Evolutionary conservation across 441 rosid genomes (phyloP).

Genomic region (Omphalea diandra): DNA sequence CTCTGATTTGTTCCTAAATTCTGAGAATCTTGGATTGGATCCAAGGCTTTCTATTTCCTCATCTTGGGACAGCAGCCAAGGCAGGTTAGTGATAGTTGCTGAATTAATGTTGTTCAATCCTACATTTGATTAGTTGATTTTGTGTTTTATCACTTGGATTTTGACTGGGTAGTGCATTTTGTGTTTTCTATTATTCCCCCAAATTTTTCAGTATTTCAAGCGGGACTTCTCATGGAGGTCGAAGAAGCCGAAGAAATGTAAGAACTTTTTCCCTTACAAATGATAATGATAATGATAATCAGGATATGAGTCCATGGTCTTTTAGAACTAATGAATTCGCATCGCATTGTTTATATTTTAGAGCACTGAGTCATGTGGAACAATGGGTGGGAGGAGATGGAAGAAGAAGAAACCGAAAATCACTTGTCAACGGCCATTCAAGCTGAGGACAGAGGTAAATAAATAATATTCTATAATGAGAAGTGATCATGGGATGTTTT

Average conservation of each 20-base stretch:
- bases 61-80: conserved; percentile 65
- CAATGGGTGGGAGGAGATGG: conserved; percentile 62
- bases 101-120: conserved; percentile 12
- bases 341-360: conserved; percentile 28
- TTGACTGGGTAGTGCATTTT: conserved; percentile 3
- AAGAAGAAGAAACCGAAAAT: conserved; percentile 70
- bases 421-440: conserved; percentile 75
- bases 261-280: conserved; percentile 17
- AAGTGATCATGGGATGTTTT: not conserved
- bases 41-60: conserved; percentile 55
- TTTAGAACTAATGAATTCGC: conserved; percentile 4
- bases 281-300: too few relatives aligned
- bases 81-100: conserved; percentile 50
- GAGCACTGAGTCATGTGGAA: conserved; percentile 76
- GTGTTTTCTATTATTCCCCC: not conserved
- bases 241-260: conserved; percentile 81
- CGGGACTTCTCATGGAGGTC: conserved; percentile 66
- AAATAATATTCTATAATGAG: conserved; percentile 1
- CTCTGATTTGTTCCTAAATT: conserved; percentile 61
- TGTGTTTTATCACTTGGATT: conserved; percentile 18
- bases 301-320: not conserved
- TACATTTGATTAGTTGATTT: not conserved
- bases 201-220: conserved; percentile 45
- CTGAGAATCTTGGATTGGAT: conserved; percentile 73
- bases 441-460: conserved; percentile 89